These are phyloP conservation scores for Fusarium mundagurra DNA, from an alignment of 2,329 filamentous ascomycete genomes.

Conservation along the genomic window DNA sequence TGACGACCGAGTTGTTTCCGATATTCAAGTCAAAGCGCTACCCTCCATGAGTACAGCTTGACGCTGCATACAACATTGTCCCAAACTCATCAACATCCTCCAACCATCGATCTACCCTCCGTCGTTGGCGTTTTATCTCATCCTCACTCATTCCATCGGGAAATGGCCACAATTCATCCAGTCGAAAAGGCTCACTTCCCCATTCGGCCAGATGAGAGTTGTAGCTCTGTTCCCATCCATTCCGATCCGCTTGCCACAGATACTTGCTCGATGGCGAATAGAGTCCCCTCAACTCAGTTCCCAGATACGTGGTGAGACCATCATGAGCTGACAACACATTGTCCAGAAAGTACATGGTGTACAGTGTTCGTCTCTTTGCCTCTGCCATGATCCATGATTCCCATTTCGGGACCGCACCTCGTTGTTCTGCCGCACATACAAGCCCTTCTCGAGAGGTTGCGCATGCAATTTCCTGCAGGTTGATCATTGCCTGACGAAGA, in stretches of 20 bases:
- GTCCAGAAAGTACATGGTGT: constrained; percentile 63
- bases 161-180: constrained; percentile 63
- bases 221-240: constrained; percentile 56
- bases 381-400: constrained; percentile 64
- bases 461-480: constrained; percentile 61
- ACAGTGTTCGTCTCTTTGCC: constrained; percentile 62
- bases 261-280: constrained; percentile 53
- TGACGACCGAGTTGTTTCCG: neutral
- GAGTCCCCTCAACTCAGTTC: constrained; percentile 57
- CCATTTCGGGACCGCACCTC: constrained; percentile 56
- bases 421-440: constrained; percentile 54
- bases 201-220: constrained; percentile 55
- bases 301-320: constrained; percentile 58
- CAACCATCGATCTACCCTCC: constrained; percentile 60
- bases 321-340: constrained; percentile 57
- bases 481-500: constrained; percentile 57
- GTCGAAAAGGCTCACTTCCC: constrained; percentile 52
- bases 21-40: neutral
- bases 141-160: constrained; percentile 45
- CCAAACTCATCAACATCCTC: constrained; percentile 63
- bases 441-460: constrained; percentile 53
- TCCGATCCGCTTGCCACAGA: constrained; percentile 56
- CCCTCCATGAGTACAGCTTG: constrained; percentile 55
- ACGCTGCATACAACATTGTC: constrained; percentile 62
- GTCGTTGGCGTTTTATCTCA: constrained; percentile 44